These are phyloP conservation scores for Clavaria fumosa DNA, from an alignment of 768 basidiomycete genomes.

Conservation along the genomic window DNA sequence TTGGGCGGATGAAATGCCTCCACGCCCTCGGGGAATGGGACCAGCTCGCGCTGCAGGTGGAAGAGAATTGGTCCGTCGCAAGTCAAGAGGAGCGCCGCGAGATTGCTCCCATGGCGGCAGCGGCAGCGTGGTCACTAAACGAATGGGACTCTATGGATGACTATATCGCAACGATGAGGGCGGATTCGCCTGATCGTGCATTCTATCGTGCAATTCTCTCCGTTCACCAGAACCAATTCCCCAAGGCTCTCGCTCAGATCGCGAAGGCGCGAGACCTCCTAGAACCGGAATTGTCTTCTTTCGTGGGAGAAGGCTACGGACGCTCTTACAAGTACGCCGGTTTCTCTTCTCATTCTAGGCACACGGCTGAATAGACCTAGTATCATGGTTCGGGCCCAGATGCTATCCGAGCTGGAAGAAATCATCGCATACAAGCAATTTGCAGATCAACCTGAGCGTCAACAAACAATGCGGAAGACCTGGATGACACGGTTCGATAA, in stretches of 20 bases:
- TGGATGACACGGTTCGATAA: slow-evolving; percentile 83
- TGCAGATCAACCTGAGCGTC: slow-evolving; percentile 88
- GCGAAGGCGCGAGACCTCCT: slow-evolving; percentile 84
- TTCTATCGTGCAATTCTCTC: slow-evolving; percentile 95
- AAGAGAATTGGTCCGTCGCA: slow-evolving; percentile 76
- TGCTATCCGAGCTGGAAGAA: slow-evolving; percentile 96
- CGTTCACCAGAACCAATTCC: slow-evolving; percentile 93
- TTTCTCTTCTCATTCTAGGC: too few relatives aligned
- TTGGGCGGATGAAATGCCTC: slow-evolving; percentile 89
- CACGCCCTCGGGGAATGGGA: slow-evolving; percentile 99
- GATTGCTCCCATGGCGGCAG: slow-evolving; percentile 94
- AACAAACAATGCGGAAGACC: slow-evolving; percentile 77
- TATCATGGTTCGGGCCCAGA: slow-evolving; percentile 93
- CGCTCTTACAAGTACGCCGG: slow-evolving; percentile 78
- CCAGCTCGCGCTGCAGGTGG: slow-evolving; percentile 67
- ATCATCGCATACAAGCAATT: slow-evolving; percentile 93
- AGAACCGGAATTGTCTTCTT: slow-evolving; percentile 79
- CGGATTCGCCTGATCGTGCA: slow-evolving; percentile 82
- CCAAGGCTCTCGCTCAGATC: slow-evolving; percentile 79
- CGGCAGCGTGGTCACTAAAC: slow-evolving; percentile 90
- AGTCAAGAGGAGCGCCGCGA: slow-evolving; percentile 71
- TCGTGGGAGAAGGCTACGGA: slow-evolving; percentile 94
- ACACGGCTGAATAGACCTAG: too few relatives aligned
- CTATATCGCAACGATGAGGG: slow-evolving; percentile 86
- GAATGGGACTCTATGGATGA: slow-evolving; percentile 99